Evolutionary conservation across 2,329 filamentous ascomycete genomes (phyloP).

Genomic region (Pseudogymnoascus sp.): DNA sequence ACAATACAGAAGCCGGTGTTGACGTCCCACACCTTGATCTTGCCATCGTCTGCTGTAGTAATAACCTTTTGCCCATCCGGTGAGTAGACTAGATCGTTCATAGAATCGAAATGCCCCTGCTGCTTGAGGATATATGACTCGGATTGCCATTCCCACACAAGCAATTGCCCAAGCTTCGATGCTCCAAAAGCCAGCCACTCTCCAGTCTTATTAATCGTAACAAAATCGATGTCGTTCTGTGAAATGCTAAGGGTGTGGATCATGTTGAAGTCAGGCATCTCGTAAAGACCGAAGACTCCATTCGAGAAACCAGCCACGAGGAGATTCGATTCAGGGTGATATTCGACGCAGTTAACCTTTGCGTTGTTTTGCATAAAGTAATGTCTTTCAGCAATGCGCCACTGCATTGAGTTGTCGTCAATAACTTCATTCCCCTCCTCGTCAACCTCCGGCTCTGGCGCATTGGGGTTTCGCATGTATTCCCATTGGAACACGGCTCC

Average conservation of each 20-base stretch:
- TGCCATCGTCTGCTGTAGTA: conserved; percentile 91
- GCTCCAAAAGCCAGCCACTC: conserved; percentile 98
- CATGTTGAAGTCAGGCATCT: conserved; percentile 90
- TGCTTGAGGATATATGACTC: conserved; percentile 98
- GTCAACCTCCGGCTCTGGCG: conserved; percentile 43
- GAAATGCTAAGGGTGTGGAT: conserved; percentile 92
- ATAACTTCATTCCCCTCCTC: conserved; percentile 54
- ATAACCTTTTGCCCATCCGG: conserved; percentile 90
- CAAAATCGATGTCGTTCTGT: conserved; percentile 90
- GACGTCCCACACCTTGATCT: conserved; percentile 97
- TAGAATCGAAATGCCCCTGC: conserved; percentile 91
- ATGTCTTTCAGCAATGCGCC: conserved; percentile 84
- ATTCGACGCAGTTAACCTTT: conserved; percentile 81
- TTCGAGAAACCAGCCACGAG: conserved; percentile 95
- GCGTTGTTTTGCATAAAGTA: conserved; percentile 92
- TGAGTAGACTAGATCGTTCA: conserved; percentile 89
- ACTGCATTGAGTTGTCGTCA: conserved; percentile 63
- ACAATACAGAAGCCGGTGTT: conserved; percentile 96
- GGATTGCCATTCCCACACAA: conserved; percentile 99
- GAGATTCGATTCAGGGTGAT: conserved; percentile 79
- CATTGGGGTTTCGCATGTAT: conserved; percentile 58
- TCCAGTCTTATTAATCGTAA: conserved; percentile 87
- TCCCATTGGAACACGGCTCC: conserved; percentile 95
- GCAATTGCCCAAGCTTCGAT: conserved; percentile 86
- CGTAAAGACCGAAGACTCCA: conserved; percentile 87